Evolutionary conservation across 192 early-diverging fungal species (phyloP), one percentile per base, ranked within the genome.

Genomic region (Geranomyces michiganensis): DNA sequence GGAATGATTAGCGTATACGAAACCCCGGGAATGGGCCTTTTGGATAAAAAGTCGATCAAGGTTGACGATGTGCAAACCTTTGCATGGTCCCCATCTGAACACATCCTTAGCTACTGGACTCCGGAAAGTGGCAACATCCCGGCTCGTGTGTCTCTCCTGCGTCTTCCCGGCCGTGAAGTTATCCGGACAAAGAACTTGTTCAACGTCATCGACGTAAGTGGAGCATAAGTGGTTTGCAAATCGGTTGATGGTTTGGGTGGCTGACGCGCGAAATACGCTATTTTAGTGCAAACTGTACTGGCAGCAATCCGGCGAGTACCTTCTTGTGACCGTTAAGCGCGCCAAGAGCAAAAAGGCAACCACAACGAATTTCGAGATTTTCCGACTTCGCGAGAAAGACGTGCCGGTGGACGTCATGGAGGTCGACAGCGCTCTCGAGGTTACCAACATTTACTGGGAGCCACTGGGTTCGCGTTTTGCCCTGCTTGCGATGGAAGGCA

Each of bases 131-230:
- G 91, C 70, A 85, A 98, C 81, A 95, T 94, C 77, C 97, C 97
- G 33, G 97, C 97, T 2, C 89, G 96, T 75, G 96, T 98, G n/a
- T 96, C 93, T 24, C 72, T 99, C 33, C 77, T 96, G 68, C 81
- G 83, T 44, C 75, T 98, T n/a, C 96, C 96, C 29, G 78, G 67
- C 68, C 90, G 92, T 76, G 89, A 94, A 60, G 87, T 96, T 63
- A 65, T 97, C 45, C 90, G 95, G 65, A 97, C 94, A 59, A 99
- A 98, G 89, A 98, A 98, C 81, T 87, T 99, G 87, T 96, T 97
- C 84, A 95, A 89, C 80, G 95, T 97, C 36, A 88, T 83, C 56
- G 87, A 91, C 58, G 83, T 82, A 73, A 61, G 76, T 78, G 1
- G n/a, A n/a, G n/a, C n/a, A n/a, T n/a, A n/a, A n/a, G n/a, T n/a